Conservation (phyloP, 192 early-diverging fungal species). For the Endogone sp. region DNA sequence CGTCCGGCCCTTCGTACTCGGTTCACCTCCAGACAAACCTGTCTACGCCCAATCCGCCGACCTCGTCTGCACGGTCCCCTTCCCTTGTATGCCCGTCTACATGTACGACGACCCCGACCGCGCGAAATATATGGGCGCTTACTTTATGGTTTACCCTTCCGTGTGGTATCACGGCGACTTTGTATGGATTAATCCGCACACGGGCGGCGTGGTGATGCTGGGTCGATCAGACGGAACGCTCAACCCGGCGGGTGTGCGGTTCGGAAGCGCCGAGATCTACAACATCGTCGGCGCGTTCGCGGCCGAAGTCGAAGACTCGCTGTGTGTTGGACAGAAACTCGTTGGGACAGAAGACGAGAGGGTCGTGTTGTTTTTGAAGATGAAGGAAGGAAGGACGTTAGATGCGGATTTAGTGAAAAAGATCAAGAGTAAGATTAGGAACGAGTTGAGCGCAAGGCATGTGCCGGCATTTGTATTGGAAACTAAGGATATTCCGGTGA, state of each 20-base stretch:
- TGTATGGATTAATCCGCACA: constrained; percentile 75
- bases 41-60: constrained; percentile 78
- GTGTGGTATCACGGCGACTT: constrained; percentile 99
- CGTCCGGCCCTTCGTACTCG: too few relatives aligned
- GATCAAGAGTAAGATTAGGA: constrained; percentile 76
- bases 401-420: constrained; percentile 57
- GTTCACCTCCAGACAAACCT: constrained; percentile 35
- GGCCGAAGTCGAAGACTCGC: constrained; percentile 71
- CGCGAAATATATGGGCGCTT: constrained; percentile 79
- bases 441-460: constrained; percentile 85
- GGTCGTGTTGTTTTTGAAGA: constrained; percentile 87
- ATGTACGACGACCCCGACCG: constrained; percentile 80
- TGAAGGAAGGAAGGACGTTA: constrained; percentile 60
- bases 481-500: constrained; percentile 79
- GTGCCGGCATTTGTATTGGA: constrained; percentile 85
- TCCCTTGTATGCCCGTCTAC: constrained; percentile 96
- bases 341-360: constrained; percentile 77
- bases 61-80: constrained; percentile 87
- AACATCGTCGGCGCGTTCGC: constrained; percentile 82
- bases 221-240: constrained; percentile 90
- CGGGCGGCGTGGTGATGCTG: constrained; percentile 92
- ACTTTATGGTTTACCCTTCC: constrained; percentile 80
- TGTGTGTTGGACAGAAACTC: constrained; percentile 88
- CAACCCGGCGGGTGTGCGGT: constrained; percentile 90
- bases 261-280: constrained; percentile 93